Evolutionary conservation across 306 rosid genomes (phyloP), one percentile per base, ranked within the genome.

Genomic region (Cicer bijugum): DNA sequence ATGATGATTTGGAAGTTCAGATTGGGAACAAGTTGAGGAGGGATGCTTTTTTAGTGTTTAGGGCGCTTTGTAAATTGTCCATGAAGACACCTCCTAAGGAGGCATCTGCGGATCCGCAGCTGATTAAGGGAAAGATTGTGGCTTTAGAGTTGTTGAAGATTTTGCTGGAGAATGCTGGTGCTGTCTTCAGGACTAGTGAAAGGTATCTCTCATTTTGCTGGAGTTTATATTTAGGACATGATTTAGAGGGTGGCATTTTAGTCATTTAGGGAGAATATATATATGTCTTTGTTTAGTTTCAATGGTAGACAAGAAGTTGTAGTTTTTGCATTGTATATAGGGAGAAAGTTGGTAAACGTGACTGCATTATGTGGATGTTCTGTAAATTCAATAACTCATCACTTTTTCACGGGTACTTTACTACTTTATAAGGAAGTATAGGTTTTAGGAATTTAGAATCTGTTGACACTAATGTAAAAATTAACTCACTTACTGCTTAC

Each of bases 31-130:
- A 95, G 91, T 74, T 95, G 81, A 72, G 99, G 56, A 87, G 99
- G 62, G 99, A 95, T 52, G 99, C 97, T 3, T 95, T 95, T 77
- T 80, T 95, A 82, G 97, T 95, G 81, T 95, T 95, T 60, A 78
- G 99, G 84, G 99, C 99, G 5, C 97, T 95, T 38, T 95, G 99
- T 78, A 95, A 95, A 81, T 77, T 95, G 66, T 95, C 99, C 0
- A 95, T 95, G 99, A 95, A 92, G 91, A 85, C 93, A 2, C 97
- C 91, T 0, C 97, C 99, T 1, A 95, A 95, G 90, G 99, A 95
- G 80, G 97, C 97, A 0, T 59, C 88, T 57, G 82, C 83, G 10
- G 99, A 92, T 84, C 97, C 96, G 8, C 88, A 95, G 85, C 63
- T 85, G 85, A 90, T 92, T 97, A 95, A 88, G 83, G 99, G 99